Evolutionary conservation across 306 rosid species (phyloP).

Genomic region (Rosa persica): DNA sequence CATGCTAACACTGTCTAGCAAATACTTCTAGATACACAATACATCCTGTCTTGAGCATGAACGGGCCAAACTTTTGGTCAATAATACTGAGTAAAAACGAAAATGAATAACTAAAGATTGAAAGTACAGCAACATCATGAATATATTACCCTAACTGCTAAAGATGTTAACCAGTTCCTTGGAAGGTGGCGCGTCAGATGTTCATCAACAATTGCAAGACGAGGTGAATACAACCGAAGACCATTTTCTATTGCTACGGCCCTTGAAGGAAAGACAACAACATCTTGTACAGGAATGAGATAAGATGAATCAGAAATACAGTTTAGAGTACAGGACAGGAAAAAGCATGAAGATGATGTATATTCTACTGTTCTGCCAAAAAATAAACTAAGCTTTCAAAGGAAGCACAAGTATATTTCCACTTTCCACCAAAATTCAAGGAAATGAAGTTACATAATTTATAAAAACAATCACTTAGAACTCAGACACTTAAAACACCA

Average conservation of each 20-base stretch:
- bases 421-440: not conserved
- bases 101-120: constrained; percentile 5
- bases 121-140: not conserved
- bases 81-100: not conserved
- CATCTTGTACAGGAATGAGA: constrained; percentile 57
- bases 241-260: constrained; percentile 88
- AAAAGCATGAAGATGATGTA: not conserved
- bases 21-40: not conserved
- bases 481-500: not conserved
- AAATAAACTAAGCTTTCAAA: not conserved
- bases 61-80: not conserved
- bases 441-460: not conserved
- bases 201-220: constrained; percentile 93
- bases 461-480: not conserved
- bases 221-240: constrained; percentile 87
- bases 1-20: not conserved
- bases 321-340: not conserved
- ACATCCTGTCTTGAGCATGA: not conserved
- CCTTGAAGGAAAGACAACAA: constrained; percentile 95
- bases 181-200: constrained; percentile 88
- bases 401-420: not conserved
- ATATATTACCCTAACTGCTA: constrained; percentile 61
- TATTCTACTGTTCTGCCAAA: not conserved
- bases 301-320: constrained; percentile 31
- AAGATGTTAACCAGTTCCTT: constrained; percentile 77